phyloP scores from a whole-genome alignment of 2,329 filamentous ascomycete genomes.

The Penicillium paneum region DNA sequence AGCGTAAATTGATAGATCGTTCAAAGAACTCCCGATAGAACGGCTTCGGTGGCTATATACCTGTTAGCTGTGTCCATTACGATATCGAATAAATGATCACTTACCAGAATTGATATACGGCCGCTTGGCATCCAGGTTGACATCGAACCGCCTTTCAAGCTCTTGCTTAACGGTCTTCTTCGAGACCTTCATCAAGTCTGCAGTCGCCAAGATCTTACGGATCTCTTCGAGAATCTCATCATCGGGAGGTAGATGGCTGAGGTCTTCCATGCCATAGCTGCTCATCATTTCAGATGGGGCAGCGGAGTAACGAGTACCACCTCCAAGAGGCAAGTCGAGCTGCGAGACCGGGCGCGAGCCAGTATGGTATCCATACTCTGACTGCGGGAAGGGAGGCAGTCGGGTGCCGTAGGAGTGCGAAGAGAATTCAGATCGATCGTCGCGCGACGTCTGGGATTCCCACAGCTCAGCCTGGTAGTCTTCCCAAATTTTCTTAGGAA shows the following conservation, averaged over 20 bases:
- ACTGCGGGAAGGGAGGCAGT: slow-evolving; percentile 58
- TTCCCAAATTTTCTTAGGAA: slow-evolving; percentile 98
- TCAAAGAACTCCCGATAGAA: slow-evolving; percentile 72
- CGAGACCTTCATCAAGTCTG: slow-evolving; percentile 94
- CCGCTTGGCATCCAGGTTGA: slow-evolving; percentile 80
- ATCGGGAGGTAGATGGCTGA: slow-evolving; percentile 76
- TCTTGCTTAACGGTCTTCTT: slow-evolving; percentile 98
- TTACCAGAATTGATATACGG: slow-evolving; percentile 91
- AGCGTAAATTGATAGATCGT: background rate
- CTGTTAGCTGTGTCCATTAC: slow-evolving; percentile 22
- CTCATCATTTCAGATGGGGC: slow-evolving; percentile 70
- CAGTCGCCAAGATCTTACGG: slow-evolving; percentile 83
- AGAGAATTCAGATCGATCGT: slow-evolving; percentile 86
- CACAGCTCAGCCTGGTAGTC: slow-evolving; percentile 97
- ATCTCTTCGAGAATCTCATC: slow-evolving; percentile 92
- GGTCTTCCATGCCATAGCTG: slow-evolving; percentile 71
- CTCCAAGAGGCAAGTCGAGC: slow-evolving; percentile 51
- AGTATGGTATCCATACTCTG: slow-evolving; percentile 66
- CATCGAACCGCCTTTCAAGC: slow-evolving; percentile 83
- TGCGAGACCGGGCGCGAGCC: slow-evolving; percentile 60
- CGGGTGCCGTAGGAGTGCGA: slow-evolving; percentile 94
- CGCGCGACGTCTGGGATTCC: slow-evolving; percentile 83
- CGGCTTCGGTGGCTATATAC: slow-evolving; percentile 67
- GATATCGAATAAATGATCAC: slow-evolving; percentile 36
- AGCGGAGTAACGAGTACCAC: slow-evolving; percentile 71